A percentile compares a stretch with the other conserved stretches of the same genome.
Evolutionary conservation across 805 yeast genomes (phyloP).

Genomic region (Cyberlindnera bimundalis): DNA sequence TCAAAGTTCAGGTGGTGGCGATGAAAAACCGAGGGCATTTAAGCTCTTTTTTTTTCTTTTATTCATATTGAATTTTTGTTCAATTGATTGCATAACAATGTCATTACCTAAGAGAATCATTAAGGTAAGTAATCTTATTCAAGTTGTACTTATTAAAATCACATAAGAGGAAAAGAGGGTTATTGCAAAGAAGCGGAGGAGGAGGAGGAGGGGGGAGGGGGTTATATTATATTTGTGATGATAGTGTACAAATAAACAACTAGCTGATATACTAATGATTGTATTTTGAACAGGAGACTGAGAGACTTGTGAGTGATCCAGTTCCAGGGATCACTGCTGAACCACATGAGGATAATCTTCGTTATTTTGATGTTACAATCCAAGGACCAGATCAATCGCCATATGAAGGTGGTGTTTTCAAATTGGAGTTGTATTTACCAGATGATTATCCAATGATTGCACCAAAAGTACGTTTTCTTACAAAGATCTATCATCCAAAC

Average conservation of each 20-base stretch:
- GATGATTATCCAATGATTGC: slow-evolving; percentile 99
- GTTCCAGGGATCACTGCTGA: slow-evolving; percentile 93
- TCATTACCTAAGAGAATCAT: slow-evolving; percentile 84
- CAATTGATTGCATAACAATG: background rate
- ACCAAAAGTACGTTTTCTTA: slow-evolving; percentile 90
- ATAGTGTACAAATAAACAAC: no score
- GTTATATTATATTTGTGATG: no score
- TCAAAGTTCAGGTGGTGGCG: no score
- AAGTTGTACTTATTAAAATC: no score
- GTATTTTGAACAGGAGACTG: slow-evolving; percentile 63
- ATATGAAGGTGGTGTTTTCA: slow-evolving; percentile 79
- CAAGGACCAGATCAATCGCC: slow-evolving; percentile 93
- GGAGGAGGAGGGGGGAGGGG: no score
- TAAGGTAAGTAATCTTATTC: slow-evolving; percentile 41
- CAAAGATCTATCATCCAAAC: slow-evolving; percentile 94
- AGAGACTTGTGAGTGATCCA: slow-evolving; percentile 86
- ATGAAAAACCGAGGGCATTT: no score
- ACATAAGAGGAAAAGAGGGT: no score
- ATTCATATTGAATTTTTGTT: background rate
- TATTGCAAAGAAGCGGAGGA: no score
- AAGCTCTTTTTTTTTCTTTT: no score
- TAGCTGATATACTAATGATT: background rate
- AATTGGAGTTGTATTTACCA: slow-evolving; percentile 83
- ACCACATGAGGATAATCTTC: slow-evolving; percentile 91
- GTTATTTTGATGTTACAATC: slow-evolving; percentile 88